phyloP scores from a whole-genome alignment of 345 rosid genomes.

The Pugionium dolabratum region DNA sequence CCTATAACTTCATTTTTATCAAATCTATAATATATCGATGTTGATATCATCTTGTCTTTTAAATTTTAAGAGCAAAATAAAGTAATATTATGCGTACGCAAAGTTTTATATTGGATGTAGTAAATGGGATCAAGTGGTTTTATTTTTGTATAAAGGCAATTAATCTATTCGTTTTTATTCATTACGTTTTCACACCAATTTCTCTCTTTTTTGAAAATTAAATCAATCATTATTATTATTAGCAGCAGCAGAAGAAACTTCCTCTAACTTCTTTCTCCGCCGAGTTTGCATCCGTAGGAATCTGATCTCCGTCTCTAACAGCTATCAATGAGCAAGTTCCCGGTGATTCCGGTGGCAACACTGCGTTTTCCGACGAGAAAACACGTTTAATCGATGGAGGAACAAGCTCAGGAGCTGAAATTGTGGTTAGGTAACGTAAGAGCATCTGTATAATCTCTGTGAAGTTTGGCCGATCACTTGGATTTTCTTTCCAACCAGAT shows the following conservation, averaged over 20 bases:
- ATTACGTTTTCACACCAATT: too few relatives aligned
- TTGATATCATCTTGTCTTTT: too few relatives aligned
- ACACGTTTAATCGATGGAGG: conserved; percentile 54
- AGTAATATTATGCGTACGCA: too few relatives aligned
- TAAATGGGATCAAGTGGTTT: too few relatives aligned
- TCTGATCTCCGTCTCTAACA: conserved; percentile 49
- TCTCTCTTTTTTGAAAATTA: neutral
- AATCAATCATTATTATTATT: conserved; percentile 6
- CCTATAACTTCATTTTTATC: too few relatives aligned
- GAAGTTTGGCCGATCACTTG: conserved; percentile 82
- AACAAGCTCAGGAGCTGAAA: conserved; percentile 56
- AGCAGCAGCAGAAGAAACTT: conserved; percentile 63
- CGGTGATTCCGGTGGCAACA: conserved; percentile 80
- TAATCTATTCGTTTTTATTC: too few relatives aligned
- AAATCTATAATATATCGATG: too few relatives aligned
- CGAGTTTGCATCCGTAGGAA: conserved; percentile 12
- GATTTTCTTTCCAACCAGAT: conserved; percentile 94
- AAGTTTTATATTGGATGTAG: too few relatives aligned
- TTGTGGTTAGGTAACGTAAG: conserved; percentile 57
- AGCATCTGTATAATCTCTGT: conserved; percentile 82
- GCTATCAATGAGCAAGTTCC: conserved; percentile 86
- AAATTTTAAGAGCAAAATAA: too few relatives aligned
- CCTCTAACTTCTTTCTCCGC: conserved; percentile 48
- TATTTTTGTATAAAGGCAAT: too few relatives aligned
- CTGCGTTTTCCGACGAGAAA: conserved; percentile 51